Evolutionary conservation across 1,284 basidiomycete species (phyloP).

Genomic region (Ganoderma sinense): DNA sequence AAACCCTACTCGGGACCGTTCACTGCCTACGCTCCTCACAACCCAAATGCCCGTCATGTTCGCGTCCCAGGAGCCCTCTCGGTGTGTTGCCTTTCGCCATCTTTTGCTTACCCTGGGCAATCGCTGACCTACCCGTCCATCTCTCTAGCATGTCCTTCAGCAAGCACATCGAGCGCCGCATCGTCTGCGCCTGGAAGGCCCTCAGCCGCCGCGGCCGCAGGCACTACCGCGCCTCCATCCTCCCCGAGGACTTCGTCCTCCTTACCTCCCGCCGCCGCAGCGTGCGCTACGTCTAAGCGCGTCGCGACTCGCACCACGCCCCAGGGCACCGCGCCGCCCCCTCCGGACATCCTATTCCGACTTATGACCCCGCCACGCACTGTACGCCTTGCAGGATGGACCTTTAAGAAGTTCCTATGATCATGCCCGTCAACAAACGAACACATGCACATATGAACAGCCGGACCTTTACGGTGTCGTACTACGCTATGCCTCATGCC

Average conservation of each 20-base stretch:
- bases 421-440: background rate
- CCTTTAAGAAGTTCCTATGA: background rate
- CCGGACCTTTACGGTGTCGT: background rate
- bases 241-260: conserved; percentile 67
- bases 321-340: background rate
- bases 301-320: background rate
- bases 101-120: background rate
- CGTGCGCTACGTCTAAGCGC: conserved; percentile 37
- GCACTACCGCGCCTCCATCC: conserved; percentile 56
- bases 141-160: conserved; percentile 46
- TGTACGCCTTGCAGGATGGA: background rate
- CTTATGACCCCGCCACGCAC: background rate
- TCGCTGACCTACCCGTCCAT: background rate
- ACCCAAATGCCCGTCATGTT: conserved; percentile 29
- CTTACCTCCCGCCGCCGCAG: conserved; percentile 63
- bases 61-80: conserved; percentile 33
- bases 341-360: background rate
- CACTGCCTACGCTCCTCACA: background rate
- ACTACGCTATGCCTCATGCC: background rate
- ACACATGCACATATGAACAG: background rate
- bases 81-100: conserved; percentile 25
- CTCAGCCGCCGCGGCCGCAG: conserved; percentile 61
- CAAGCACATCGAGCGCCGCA: conserved; percentile 62
- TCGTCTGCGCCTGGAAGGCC: conserved; percentile 67
- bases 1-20: background rate